These are phyloP conservation scores for Marasmius fiardii DNA, from an alignment of 1,284 basidiomycete species.

Conservation along the genomic window DNA sequence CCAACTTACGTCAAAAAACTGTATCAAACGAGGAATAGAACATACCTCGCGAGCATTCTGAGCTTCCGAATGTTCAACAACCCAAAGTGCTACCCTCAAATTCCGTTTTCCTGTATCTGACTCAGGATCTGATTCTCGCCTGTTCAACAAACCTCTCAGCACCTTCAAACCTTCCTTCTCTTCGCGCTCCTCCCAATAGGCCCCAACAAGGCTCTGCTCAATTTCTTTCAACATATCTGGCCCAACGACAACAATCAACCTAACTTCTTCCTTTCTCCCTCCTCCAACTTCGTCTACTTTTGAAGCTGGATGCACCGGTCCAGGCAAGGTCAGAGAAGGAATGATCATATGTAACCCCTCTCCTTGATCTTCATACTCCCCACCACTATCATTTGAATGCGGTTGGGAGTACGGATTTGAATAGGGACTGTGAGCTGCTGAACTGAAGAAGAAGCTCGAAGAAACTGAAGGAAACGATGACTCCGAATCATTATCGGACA, in stretches of 20 bases:
- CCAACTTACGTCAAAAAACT: not conserved
- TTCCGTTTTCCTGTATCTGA: not conserved
- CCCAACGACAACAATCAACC: not conserved
- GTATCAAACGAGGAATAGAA: not conserved
- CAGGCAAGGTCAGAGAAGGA: not conserved
- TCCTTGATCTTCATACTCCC: not conserved
- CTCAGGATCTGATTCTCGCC: not conserved
- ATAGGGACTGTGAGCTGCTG: not conserved
- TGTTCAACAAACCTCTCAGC: not conserved
- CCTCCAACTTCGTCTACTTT: not conserved
- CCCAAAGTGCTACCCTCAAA: not conserved
- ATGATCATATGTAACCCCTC: not conserved
- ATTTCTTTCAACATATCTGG: not conserved
- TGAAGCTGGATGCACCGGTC: not conserved
- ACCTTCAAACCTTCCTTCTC: not conserved
- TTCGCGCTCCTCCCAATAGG: not conserved
- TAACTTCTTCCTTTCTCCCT: not conserved
- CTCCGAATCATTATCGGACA: not conserved
- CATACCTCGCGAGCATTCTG: not conserved
- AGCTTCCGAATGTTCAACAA: not conserved
- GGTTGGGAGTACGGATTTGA: not conserved
- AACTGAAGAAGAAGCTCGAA: not conserved
- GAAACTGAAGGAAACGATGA: not conserved
- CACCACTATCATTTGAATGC: not conserved
- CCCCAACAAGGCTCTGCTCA: not conserved